These are phyloP conservation scores for Alternaria gansuensis DNA, from an alignment of 2,329 filamentous ascomycete genomes.

Conservation along the genomic window DNA sequence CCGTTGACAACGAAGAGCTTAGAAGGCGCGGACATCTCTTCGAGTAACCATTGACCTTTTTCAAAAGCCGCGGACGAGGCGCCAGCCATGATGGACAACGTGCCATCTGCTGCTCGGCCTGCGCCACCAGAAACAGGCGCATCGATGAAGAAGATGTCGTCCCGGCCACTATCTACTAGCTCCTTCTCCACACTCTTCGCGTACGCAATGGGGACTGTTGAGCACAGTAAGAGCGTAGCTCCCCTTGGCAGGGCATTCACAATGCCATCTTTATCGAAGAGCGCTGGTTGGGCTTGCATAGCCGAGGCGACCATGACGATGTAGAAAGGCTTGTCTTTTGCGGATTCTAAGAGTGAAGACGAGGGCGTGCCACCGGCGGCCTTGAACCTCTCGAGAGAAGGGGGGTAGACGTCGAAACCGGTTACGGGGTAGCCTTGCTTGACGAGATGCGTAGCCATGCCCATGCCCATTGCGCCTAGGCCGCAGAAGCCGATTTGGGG, in stretches of 20 bases:
- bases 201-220: conserved; percentile 74
- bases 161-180: conserved; percentile 64
- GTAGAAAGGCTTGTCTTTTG: conserved; percentile 66
- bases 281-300: conserved; percentile 70
- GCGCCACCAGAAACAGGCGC: conserved; percentile 77
- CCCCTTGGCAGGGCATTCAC: conserved; percentile 62
- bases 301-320: conserved; percentile 81
- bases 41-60: conserved; percentile 66
- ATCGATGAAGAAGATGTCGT: conserved; percentile 74
- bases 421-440: conserved; percentile 72
- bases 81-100: conserved; percentile 78
- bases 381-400: conserved; percentile 71
- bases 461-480: conserved; percentile 83
- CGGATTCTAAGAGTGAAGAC: conserved; percentile 68
- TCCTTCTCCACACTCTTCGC: conserved; percentile 67
- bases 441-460: conserved; percentile 79
- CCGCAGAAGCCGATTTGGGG: conserved; percentile 72
- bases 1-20: conserved; percentile 68
- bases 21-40: conserved; percentile 66
- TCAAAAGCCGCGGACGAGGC: conserved; percentile 66
- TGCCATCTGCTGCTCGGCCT: conserved; percentile 73
- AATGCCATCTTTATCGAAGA: conserved; percentile 67
- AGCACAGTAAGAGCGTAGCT: conserved; percentile 72
- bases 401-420: conserved; percentile 75
- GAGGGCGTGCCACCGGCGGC: conserved; percentile 69